Evolutionary conservation across 2,329 filamentous ascomycete species (phyloP).

Genomic region (Stylonectria norvegica): DNA sequence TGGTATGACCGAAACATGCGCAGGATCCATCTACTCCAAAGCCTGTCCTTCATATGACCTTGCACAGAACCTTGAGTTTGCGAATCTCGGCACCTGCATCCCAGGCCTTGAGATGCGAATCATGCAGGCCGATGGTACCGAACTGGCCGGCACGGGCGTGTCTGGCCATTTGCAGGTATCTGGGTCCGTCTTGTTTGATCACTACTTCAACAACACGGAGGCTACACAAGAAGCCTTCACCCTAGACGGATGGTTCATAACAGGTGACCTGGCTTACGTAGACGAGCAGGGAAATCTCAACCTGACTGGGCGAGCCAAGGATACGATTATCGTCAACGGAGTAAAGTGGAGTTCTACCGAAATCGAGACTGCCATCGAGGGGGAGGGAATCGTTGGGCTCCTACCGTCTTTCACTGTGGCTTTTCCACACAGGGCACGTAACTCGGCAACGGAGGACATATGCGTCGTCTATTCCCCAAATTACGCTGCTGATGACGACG

Average conservation of each 20-base stretch:
- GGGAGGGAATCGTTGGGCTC: slow-evolving; percentile 4
- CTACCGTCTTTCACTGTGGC: background rate
- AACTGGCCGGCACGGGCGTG: too few relatives aligned
- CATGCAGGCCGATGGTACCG: too few relatives aligned
- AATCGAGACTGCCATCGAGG: slow-evolving; percentile 38
- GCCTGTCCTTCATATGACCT: too few relatives aligned
- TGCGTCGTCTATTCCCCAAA: background rate
- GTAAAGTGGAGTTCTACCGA: slow-evolving; percentile 39
- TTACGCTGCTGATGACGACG: background rate
- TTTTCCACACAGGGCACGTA: background rate
- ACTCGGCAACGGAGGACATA: background rate
- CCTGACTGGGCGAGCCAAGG: slow-evolving; percentile 39
- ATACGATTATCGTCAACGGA: slow-evolving; percentile 46
- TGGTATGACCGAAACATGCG: background rate
- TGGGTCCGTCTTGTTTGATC: slow-evolving; percentile 49
- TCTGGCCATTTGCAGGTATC: background rate
- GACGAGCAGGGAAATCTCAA: slow-evolving; percentile 34
- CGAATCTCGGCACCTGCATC: too few relatives aligned
- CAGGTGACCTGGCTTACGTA: slow-evolving; percentile 36
- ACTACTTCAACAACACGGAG: slow-evolving; percentile 58
- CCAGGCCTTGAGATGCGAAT: too few relatives aligned
- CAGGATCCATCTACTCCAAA: too few relatives aligned
- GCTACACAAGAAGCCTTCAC: slow-evolving; percentile 57
- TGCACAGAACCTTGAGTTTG: too few relatives aligned
- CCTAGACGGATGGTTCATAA: slow-evolving; percentile 43